Base-by-base conservation (phyloP, 1,284 basidiomycete genomes). In the Sanguinoderma infundibulare region DNA sequence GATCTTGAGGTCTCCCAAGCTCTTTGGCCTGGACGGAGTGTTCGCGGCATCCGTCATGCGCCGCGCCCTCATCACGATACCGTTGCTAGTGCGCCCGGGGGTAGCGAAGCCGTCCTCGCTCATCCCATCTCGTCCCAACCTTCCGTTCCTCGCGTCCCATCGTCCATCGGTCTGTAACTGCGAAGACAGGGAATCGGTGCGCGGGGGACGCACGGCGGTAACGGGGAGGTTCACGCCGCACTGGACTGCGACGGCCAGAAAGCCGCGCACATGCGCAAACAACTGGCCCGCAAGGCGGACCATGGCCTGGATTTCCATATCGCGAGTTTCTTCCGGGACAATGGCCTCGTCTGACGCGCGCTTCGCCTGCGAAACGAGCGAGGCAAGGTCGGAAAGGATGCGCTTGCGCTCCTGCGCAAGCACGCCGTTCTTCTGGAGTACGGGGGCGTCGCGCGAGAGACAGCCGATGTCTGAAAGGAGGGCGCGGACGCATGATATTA, bases 401-500 rank as follows among this genome's bases (percentile, higher is more conserved):
- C 87, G 84, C 71, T 94, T 93, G 53, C 96, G 87, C 72, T 95
- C 91, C 59, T 87, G 84, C 2, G 87, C 87, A 26, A 98, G 82
- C 1, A 81, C 67, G 0, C 91, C 86, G 69, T 89, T 87, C 28
- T 81, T 81, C 59, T 83, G 84, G 34, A 98, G 83, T 14, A 92
- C 77, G 0, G 83, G 80, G 0, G 94, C 91, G 63, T 97, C 94
- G 60, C 94, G 91, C 36, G 89, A 88, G 28, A 98, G 81, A 65
- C 95, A 98, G 63, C 93, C 93, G 14, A 95, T 91, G 10, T 91
- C 86, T 28, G 89, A 87, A 42, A 99, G 83, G 17, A 97, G 89
- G 26, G 90, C 87, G n/a, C 97, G 91, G 39, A 99, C 95, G 57
- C 94, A 94, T 3, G 95, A 96, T 69, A 99, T 97, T 67, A 98